Evolutionary conservation across 2,329 filamentous ascomycete genomes (phyloP), one percentile per base, ranked within the genome.

Genomic region (Xylariomycetidae sp.): DNA sequence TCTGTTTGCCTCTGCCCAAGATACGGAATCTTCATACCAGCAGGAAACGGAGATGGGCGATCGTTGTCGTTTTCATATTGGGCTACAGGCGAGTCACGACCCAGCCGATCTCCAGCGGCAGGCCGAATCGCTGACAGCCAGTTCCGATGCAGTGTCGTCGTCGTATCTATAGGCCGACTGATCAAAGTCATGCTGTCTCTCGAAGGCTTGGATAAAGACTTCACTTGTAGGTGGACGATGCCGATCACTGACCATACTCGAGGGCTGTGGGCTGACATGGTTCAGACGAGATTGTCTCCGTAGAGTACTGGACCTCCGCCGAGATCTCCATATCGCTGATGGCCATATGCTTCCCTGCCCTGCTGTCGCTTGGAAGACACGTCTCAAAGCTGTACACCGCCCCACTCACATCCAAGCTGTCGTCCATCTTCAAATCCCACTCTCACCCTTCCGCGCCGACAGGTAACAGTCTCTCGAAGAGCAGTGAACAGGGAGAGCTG

Each of bases 1-100:
- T 49, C 3, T 17, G 46, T 3, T 25, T 45, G 4, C 46, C 46
- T 1, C 3, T 49, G 4, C 46, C 46, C 0, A 41, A 34, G n/a
- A 20, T 49, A 3, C 44, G 40, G 44, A 14, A 22, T 2, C 33
- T 49, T 12, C 35, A 47, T 7, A 45, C 33, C 6, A 39, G 28
- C 15, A 4, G 4, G 3, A 36, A 18, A 14, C 26, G 31, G 9
- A 49, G 44, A 16, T 13, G 32, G 5, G 41, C 38, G 8, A 32
- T 46, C 11, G 31, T 17, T 2, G 16, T 40, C 3, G 34, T 37
- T 4, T 49, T 49, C 15, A 11, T 36, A 5, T 17, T 48, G 2
- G 45, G 45, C 8, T 44, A 46, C 13, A 31, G 23, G 43, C 44
- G 31, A 27, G 38, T 36, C n/a, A 10, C 20, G 8, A 23, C 20